Base-by-base conservation (phyloP, 2,329 filamentous ascomycete genomes). In the Orbilia brochopaga region DNA sequence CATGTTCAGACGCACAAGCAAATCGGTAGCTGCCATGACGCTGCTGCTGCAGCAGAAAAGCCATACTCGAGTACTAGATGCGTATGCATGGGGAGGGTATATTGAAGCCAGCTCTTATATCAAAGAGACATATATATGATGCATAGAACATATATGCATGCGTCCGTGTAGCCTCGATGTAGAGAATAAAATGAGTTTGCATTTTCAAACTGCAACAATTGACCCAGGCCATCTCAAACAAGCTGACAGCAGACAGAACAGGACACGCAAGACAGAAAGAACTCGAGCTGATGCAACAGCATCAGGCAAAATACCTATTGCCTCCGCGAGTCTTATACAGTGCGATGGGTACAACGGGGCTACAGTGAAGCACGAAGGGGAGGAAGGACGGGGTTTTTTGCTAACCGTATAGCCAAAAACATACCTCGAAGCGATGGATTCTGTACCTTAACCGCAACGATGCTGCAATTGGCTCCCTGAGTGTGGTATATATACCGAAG, bases 351-450 rank as follows among this genome's bases (percentile, higher is more conserved):
- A 21, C 21, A 23, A 17, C 17, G 11, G 17, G n/a, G 44, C 17
- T 19, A 17, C 44, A 19, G 44, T 48, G 44, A 17, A 44, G 40
- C 3, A 15, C 17, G 40, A 19, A 4, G 19, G 19, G 44, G 19
- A 1, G 11, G 8, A 19, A 4, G 19, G 44, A 10, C 11, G 11
- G 44, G 44, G 44, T 19, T 48, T 32, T 32, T 21, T 48, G 44
- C 44, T 48, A 48, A 48, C 44, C 44, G 44, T 48, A 48, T 48
- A 48, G 44, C 44, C 44, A 48, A 48, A 66, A 66, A 70, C 66
- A 54, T 70, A 70, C 66, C 66, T 70, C 66, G 58, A 59, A 59
- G 50, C 50, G 56, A 67, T 67, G 24, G 58, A 61, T 70, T 63
- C 59, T 59, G 27, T 13, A 48, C 50, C 37, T 60, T 60, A 60